A percentile compares a stretch with the other conserved stretches of the same genome.
Evolutionary conservation across 805 yeast genomes (phyloP).

Genomic region (Ogataea pignaliae): DNA sequence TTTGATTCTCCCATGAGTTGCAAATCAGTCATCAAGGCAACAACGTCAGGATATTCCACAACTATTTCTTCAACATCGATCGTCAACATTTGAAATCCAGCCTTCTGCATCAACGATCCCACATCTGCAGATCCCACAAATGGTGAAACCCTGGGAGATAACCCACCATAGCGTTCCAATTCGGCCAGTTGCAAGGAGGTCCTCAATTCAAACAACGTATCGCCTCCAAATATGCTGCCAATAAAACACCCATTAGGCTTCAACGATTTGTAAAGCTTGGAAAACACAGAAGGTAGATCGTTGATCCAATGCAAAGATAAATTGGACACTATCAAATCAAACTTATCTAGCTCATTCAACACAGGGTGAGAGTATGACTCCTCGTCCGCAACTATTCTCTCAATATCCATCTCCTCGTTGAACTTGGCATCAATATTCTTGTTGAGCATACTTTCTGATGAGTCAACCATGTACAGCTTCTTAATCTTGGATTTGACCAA

Average conservation of each 20-base stretch:
- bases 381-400: slow-evolving; percentile 61
- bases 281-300: slow-evolving; percentile 66
- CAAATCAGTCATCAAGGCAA: slow-evolving; percentile 63
- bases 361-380: slow-evolving; percentile 48
- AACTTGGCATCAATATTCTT: slow-evolving; percentile 45
- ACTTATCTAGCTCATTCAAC: slow-evolving; percentile 36
- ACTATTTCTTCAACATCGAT: slow-evolving; percentile 81
- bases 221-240: slow-evolving; percentile 81
- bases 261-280: slow-evolving; percentile 51
- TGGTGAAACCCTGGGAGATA: slow-evolving; percentile 79
- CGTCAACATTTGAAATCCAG: slow-evolving; percentile 76
- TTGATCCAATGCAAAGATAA: slow-evolving; percentile 81
- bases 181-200: slow-evolving; percentile 81
- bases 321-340: slow-evolving; percentile 71
- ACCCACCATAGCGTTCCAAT: slow-evolving; percentile 71
- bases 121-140: slow-evolving; percentile 74
- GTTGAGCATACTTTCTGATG: slow-evolving; percentile 47
- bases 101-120: slow-evolving; percentile 65
- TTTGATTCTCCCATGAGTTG: slow-evolving; percentile 85
- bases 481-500: slow-evolving; percentile 50
- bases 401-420: slow-evolving; percentile 41
- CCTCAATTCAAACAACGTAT: slow-evolving; percentile 76
- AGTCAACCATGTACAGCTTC: slow-evolving; percentile 62
- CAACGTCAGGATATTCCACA: slow-evolving; percentile 71
- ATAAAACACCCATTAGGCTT: slow-evolving; percentile 80